Conservation (phyloP, 192 early-diverging fungal species). For the Entomortierella beljakovae region DNA sequence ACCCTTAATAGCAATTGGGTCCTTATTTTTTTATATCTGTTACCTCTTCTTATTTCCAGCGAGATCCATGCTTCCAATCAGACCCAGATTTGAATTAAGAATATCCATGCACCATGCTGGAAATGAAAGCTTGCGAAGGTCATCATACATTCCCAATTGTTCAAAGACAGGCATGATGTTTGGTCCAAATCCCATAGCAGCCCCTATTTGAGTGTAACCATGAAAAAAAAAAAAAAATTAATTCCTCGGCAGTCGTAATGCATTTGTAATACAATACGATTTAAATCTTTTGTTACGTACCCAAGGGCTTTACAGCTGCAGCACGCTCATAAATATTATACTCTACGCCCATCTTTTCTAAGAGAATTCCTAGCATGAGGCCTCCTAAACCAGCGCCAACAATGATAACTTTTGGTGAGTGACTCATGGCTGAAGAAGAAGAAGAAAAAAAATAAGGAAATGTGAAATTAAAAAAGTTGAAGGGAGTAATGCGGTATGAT, state of each 20-base stretch:
- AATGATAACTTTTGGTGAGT: slow-evolving; percentile 18
- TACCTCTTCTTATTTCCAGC: background rate
- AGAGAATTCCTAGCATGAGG: slow-evolving; percentile 7
- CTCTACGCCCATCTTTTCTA: slow-evolving; percentile 11
- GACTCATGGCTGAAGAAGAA: background rate
- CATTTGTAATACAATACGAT: too few species aligned
- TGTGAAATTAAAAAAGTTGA: background rate
- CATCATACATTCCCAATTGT: slow-evolving; percentile 28
- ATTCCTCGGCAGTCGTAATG: too few species aligned
- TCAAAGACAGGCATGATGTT: slow-evolving; percentile 35
- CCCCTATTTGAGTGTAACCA: background rate
- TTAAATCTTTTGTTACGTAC: too few species aligned
- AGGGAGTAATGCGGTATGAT: background rate
- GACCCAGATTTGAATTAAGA: slow-evolving; percentile 1
- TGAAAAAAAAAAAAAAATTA: background rate
- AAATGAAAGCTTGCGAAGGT: slow-evolving; percentile 8
- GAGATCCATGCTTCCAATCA: background rate
- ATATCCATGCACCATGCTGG: slow-evolving; percentile 17
- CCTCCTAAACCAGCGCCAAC: slow-evolving; percentile 36
- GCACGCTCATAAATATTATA: slow-evolving; percentile 37
- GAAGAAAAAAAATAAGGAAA: background rate
- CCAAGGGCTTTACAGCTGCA: slow-evolving; percentile 8
- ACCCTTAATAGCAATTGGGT: background rate
- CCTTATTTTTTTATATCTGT: background rate
- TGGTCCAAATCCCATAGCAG: slow-evolving; percentile 2